Conservation (phyloP, 495 filamentous ascomycete species). For the Tuber brumale region DNA sequence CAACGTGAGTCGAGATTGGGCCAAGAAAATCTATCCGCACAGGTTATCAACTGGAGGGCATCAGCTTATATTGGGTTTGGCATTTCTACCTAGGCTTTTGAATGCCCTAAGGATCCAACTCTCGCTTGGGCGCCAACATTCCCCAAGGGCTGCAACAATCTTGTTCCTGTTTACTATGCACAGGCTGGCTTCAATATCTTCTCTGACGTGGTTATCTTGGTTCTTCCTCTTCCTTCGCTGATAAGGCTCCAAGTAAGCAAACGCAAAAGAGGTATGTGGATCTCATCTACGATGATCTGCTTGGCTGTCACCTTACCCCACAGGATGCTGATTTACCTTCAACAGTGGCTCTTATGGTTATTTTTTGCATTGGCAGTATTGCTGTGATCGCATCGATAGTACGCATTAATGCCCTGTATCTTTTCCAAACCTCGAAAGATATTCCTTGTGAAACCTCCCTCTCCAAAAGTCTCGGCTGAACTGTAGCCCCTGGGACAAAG, state of each 20-base stretch:
- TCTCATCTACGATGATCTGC: not conserved
- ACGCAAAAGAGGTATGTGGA: slow-evolving; percentile 25
- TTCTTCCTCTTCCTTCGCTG: slow-evolving; percentile 35
- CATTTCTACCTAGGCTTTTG: slow-evolving; percentile 29
- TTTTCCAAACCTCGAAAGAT: slow-evolving; percentile 36
- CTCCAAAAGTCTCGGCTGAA: not conserved
- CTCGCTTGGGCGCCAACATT: slow-evolving; percentile 37
- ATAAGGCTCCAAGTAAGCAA: slow-evolving; percentile 37
- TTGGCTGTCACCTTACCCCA: not conserved
- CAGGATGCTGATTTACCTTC: not conserved
- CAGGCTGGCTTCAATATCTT: slow-evolving; percentile 41
- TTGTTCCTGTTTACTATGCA: slow-evolving; percentile 37
- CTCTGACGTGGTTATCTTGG: slow-evolving; percentile 37
- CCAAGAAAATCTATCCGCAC: not conserved
- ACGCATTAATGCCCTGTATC: slow-evolving; percentile 42
- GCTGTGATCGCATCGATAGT: slow-evolving; percentile 42
- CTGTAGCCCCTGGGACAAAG: not conserved
- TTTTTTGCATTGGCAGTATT: slow-evolving; percentile 36
- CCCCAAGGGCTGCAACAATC: slow-evolving; percentile 34
- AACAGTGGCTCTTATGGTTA: slow-evolving; percentile 25
- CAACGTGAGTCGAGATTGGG: slow-evolving; percentile 24
- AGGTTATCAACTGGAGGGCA: not conserved
- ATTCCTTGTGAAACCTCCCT: slow-evolving; percentile 20
- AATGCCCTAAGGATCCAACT: slow-evolving; percentile 34
- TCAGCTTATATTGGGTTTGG: not conserved